A percentile compares a stretch with the other conserved stretches of the same genome.
Evolutionary conservation across 2,329 filamentous ascomycete species (phyloP).

Genomic region (Alternaria sp.): DNA sequence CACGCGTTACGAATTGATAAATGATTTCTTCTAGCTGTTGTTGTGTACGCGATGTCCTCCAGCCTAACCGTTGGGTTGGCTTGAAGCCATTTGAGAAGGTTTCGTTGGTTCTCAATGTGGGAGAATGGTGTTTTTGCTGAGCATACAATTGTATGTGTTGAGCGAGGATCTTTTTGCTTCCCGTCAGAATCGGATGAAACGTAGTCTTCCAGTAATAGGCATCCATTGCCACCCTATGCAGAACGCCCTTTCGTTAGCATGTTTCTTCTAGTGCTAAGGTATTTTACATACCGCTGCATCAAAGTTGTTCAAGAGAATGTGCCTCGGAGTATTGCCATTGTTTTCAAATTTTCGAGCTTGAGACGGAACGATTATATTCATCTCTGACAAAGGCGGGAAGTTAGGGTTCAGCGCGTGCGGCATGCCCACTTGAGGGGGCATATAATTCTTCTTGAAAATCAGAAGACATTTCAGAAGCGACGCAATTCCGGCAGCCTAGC

Average conservation of each 20-base stretch:
- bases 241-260: no score
- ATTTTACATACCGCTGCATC: neutral
- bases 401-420: neutral
- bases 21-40: neutral
- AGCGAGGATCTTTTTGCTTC: no score
- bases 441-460: neutral
- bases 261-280: no score
- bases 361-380: neutral
- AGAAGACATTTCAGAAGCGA: neutral
- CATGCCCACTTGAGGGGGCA: conserved; percentile 2
- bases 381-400: neutral
- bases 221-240: no score
- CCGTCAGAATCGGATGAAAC: no score
- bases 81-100: no score
- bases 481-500: neutral
- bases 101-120: no score
- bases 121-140: no score
- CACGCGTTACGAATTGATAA: neutral
- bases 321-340: neutral
- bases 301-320: conserved; percentile 4
- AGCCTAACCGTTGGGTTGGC: neutral
- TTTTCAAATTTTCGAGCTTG: no score
- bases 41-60: neutral
- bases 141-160: no score
- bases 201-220: no score